These are phyloP conservation scores for Cylindrodendrum hubeiense DNA, from an alignment of 2,329 filamentous ascomycete species.

Conservation along the genomic window DNA sequence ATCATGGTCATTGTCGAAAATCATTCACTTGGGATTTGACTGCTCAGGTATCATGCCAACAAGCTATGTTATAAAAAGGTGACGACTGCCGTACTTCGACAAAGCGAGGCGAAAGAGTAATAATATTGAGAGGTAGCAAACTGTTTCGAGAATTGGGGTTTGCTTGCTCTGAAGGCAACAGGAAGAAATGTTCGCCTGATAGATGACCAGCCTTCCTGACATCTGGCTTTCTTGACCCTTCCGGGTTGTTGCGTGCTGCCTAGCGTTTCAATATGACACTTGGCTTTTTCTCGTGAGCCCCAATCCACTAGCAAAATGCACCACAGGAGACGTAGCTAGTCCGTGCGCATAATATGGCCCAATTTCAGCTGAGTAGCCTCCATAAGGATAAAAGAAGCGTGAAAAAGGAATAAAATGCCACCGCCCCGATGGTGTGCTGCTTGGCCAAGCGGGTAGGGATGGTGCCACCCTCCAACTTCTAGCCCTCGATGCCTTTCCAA, in stretches of 20 bases:
- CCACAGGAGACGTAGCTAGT: too few species aligned
- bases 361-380: too few species aligned
- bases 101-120: neutral
- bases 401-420: too few species aligned
- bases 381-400: too few species aligned
- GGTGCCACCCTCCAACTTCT: too few species aligned
- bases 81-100: neutral
- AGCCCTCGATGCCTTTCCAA: too few species aligned
- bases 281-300: neutral
- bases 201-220: neutral
- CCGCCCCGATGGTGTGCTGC: too few species aligned
- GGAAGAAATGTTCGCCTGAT: neutral
- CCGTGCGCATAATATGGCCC: too few species aligned
- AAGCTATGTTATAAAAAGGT: neutral
- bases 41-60: neutral
- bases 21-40: neutral
- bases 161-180: neutral
- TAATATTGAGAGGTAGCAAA: neutral
- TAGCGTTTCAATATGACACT: neutral
- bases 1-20: neutral
- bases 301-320: too few species aligned
- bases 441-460: too few species aligned
- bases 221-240: neutral
- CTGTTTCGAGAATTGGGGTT: neutral
- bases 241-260: neutral